Evolutionary conservation across 2,329 filamentous ascomycete species (phyloP), one percentile per base, ranked within the genome.

Genomic region (Trichoderma lentiforme): DNA sequence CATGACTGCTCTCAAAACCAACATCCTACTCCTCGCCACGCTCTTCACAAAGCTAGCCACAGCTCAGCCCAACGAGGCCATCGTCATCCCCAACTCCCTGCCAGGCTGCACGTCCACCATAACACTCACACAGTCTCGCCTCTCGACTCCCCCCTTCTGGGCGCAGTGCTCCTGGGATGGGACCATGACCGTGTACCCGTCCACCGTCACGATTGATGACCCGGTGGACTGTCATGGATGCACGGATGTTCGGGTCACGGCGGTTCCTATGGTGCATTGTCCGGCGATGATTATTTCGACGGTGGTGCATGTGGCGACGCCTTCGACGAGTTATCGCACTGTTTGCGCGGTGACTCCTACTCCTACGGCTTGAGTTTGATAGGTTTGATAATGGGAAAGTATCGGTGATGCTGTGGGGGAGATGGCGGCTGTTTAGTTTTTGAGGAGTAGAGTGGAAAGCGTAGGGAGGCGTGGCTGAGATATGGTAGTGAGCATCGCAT

Each of bases 191-290:
- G 43, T 75, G 15, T 80, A 79, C 71, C 76, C 79, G 1, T 74
- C 77, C 4, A 80, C 79, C 1, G 74, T 74, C 9, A 77, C 77
- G 7, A 7, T 76, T 2, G 75, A 72, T 24, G 72, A 63, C 3
- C 57, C 75, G 15, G 71, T 82, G 39, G 75, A 82, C 74, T 82
- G 81, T 71, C 73, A 78, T 58, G 81, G 79, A 2, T 82, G 80
- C 71, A 67, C 74, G 9, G 69, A 73, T 53, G 36, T 82, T 15
- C 39, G 53, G 1, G 73, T 81, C 7, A 34, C 74, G 14, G 51
- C 71, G 3, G 39, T 74, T 74, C 70, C 76, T 39, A 6, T 74
- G 51, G 72, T 78, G 34, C 69, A 71, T 56, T 82, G 80, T 64
- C 79, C 79, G 6, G 76, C 73, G n/a, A 67, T 72, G 65, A 67